A percentile compares a stretch with the other conserved stretches of the same genome.
These are phyloP conservation scores for Malassezia sympodialis DNA, from an alignment of 1,284 basidiomycete genomes.

Conservation along the genomic window DNA sequence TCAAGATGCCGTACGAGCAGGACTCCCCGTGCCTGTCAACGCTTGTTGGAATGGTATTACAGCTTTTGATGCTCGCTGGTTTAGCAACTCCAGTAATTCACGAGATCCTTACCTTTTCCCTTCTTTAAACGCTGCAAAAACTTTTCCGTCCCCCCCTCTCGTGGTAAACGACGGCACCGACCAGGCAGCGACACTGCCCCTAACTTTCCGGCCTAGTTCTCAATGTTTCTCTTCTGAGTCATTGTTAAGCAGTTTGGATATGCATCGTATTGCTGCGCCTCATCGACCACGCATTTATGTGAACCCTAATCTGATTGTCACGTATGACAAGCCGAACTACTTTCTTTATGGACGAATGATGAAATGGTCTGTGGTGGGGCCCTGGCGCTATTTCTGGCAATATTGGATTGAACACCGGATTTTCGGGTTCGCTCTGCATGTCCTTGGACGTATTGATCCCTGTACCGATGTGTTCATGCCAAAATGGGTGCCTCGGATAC, in stretches of 20 bases:
- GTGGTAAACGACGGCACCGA: conserved; percentile 18
- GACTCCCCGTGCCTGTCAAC: conserved; percentile 53
- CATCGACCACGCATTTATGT: conserved; percentile 51
- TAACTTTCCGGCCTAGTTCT: conserved; percentile 52
- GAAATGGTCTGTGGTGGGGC: conserved; percentile 18
- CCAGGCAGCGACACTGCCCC: conserved; percentile 44
- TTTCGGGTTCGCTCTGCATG: conserved; percentile 25
- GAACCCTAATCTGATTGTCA: conserved; percentile 48
- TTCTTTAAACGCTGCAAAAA: not conserved
- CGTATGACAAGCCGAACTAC: conserved; percentile 25
- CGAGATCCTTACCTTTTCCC: not conserved
- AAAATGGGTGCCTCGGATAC: not conserved
- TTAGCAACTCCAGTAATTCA: conserved; percentile 23
- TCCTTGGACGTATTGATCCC: conserved; percentile 16
- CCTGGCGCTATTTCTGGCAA: conserved; percentile 29
- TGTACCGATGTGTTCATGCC: conserved; percentile 11
- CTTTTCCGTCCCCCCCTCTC: not conserved
- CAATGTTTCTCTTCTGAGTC: conserved; percentile 56
- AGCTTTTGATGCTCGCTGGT: conserved; percentile 53
- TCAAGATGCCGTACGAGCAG: conserved; percentile 40
- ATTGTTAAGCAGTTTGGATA: conserved; percentile 55
- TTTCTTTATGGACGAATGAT: conserved; percentile 20
- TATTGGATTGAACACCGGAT: conserved; percentile 21
- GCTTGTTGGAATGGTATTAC: conserved; percentile 59
- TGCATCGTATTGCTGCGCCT: conserved; percentile 52